Base-by-base conservation (phyloP, 768 basidiomycete genomes). In the Lanmaoa rubissima region DNA sequence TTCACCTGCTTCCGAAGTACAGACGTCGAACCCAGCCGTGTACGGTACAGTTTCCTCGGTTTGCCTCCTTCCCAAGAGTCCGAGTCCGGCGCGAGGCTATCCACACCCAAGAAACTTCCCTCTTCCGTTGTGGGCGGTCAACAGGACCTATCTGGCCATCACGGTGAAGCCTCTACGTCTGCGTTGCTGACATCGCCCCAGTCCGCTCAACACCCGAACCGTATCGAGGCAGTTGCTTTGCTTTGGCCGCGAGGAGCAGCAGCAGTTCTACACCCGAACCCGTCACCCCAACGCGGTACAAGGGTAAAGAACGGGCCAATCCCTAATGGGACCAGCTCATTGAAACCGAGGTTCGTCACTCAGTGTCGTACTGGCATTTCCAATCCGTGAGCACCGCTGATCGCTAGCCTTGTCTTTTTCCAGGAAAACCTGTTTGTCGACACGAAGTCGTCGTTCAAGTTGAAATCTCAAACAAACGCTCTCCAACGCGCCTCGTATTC, bases 251-350 rank as follows among this genome's bases (percentile, higher is more conserved):
- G 0, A 49, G 42, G 12, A 14, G 48, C 44, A 51, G 36, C 19
- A 16, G 38, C 4, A 43, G 10, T 19, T 24, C 42, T 1, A 54
- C 39, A 38, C 58, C 56, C 3, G 55, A 60, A 11, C 65, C 61
- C 2, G 40, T 45, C 46, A 70, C 62, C 31, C 68, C 64, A 2
- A 70, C 69, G 10, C 56, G 58, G 36, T 26, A 19, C 47, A 72
- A 69, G 50, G 70, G 69, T 12, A 71, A 73, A 45, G 58, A 57
- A 51, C 61, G 65, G 1, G 47, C 58, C 10, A 31, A 34, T 13
- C 11, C 19, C 5, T 24, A n/a, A 24, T 24, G 21, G 21, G 21
- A 24, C 21, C 21, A 24, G 21, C 21, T 24, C 21, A 24, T 24
- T 24, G 21, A 24, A 24, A 24, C 21, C 21, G 21, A 24, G 21